Base-by-base conservation (phyloP, 768 basidiomycete genomes). In the Boletellus sp. region DNA sequence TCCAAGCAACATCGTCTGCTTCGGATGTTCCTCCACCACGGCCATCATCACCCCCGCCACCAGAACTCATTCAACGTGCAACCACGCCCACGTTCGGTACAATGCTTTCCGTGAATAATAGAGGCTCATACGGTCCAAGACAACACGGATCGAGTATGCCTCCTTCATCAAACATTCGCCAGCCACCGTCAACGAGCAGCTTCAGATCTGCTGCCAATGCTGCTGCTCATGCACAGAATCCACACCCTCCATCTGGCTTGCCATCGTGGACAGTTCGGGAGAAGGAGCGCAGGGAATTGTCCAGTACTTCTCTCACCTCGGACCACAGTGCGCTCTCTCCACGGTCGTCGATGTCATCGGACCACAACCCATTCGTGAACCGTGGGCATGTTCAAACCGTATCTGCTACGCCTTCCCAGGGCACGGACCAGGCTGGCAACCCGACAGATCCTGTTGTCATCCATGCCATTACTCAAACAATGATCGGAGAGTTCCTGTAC, bases 401-500 rank as follows among this genome's bases (percentile, higher is more conserved):
- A 8, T 76, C 79, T 40, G 65, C 69, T 33, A 75, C 75, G 17
- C 78, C 78, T n/a, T 70, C 73, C 48, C 77, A 73, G 48, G 51
- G 31, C 19, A 45, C 42, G 19, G 67, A 68, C 17, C 57, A 55
- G 31, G 56, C 48, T 19, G 51, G 58, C 12, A 77, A 74, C 39
- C 72, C 84, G 17, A 96, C 95, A 23, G 95, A 99, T 63, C 94
- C 94, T 4, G 72, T 77, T 2, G 73, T 96, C 61, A 96, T 98
- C 57, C 95, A 97, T 65, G 88, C 94, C 1, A 97, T 98, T 59
- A 99, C 96, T 15, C 95, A 98, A 75, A 96, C 94, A 20, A 99
- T 99, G 96, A 98, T 98, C 57, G 95, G 96, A 43, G 95, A 98
- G 75, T 97, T 94, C 71, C 69, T 99, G 73, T 91, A 90, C 79